Percentiles rank a stretch among this genome's conserved stretches.
Conservation (phyloP, 2,329 filamentous ascomycete genomes). For the Cladosporium sp. region DNA sequence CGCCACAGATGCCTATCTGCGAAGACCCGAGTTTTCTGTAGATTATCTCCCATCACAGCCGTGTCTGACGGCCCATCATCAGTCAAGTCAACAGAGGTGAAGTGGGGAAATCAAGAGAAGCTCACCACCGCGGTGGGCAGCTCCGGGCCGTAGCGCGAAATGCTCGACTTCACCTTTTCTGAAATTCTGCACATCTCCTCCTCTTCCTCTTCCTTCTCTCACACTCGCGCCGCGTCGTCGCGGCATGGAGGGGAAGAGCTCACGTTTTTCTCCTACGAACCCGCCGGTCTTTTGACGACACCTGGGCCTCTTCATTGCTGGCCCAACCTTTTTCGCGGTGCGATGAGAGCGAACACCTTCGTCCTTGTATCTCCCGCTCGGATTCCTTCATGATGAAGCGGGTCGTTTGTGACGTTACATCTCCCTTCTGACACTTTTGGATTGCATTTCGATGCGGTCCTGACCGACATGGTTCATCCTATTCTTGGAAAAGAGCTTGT, state of each 20-base stretch:
- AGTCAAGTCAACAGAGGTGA: no score
- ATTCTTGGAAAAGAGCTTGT: background rate
- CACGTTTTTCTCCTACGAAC: slow-evolving; percentile 1
- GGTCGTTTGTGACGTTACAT: slow-evolving; percentile 50
- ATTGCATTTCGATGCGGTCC: no score
- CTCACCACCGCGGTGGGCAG: no score
- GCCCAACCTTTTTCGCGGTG: slow-evolving; percentile 30
- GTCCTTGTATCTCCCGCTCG: slow-evolving; percentile 51
- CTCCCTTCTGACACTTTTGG: background rate
- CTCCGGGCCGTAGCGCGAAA: background rate
- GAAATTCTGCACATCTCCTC: slow-evolving; percentile 3
- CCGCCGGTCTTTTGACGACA: slow-evolving; percentile 5
- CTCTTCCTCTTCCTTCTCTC: slow-evolving; percentile 2
- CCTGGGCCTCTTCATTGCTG: slow-evolving; percentile 40
- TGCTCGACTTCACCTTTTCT: slow-evolving; percentile 2
- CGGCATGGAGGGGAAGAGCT: slow-evolving; percentile 13
- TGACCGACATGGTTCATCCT: no score
- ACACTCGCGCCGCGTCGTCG: slow-evolving; percentile 9
- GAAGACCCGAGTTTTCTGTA: no score
- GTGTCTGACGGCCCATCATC: no score
- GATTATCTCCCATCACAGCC: no score
- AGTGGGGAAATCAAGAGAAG: no score
- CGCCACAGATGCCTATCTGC: no score
- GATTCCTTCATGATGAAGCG: slow-evolving; percentile 45
- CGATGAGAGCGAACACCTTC: slow-evolving; percentile 41